Conservation (phyloP, 2,329 filamentous ascomycete genomes). For the Lizonia empirigonia region DNA sequence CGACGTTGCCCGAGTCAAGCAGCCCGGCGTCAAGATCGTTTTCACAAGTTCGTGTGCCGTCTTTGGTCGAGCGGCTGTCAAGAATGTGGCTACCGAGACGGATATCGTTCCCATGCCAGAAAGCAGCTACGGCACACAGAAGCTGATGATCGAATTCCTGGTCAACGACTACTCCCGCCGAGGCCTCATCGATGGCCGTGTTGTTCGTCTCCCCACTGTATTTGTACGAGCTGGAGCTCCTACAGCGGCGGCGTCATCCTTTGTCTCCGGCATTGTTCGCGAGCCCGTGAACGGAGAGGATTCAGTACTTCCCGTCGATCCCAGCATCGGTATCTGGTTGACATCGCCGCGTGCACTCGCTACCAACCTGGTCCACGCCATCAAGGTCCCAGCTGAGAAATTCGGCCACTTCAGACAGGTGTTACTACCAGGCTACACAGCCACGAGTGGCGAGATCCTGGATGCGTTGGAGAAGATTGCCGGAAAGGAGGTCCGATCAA, state of each 20-base stretch:
- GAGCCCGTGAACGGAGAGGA: slow-evolving; percentile 64
- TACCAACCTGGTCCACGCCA: slow-evolving; percentile 60
- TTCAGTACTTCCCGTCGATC: slow-evolving; percentile 57
- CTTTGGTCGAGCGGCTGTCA: slow-evolving; percentile 63
- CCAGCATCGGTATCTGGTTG: slow-evolving; percentile 62
- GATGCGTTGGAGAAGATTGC: slow-evolving; percentile 61
- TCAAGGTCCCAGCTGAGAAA: slow-evolving; percentile 56
- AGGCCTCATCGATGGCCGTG: slow-evolving; percentile 63
- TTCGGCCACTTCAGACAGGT: slow-evolving; percentile 60
- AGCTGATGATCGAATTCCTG: slow-evolving; percentile 66
- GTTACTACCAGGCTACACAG: slow-evolving; percentile 60
- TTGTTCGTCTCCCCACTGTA: slow-evolving; percentile 65
- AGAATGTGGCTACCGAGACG: slow-evolving; percentile 43
- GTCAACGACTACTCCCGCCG: slow-evolving; percentile 68
- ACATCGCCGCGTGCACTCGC: slow-evolving; percentile 61
- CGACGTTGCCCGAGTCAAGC: slow-evolving; percentile 56
- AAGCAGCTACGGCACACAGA: slow-evolving; percentile 67
- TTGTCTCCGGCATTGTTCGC: slow-evolving; percentile 67
- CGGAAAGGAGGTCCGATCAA: slow-evolving; percentile 57
- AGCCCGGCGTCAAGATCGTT: slow-evolving; percentile 62
- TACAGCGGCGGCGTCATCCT: slow-evolving; percentile 66
- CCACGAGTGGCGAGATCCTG: slow-evolving; percentile 62
- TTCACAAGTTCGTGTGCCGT: slow-evolving; percentile 69
- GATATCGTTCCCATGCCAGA: slow-evolving; percentile 64
- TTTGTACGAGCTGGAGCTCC: slow-evolving; percentile 66